Conservation (phyloP, 176 grass and related monocot genomes). For the Musa itinerans region DNA sequence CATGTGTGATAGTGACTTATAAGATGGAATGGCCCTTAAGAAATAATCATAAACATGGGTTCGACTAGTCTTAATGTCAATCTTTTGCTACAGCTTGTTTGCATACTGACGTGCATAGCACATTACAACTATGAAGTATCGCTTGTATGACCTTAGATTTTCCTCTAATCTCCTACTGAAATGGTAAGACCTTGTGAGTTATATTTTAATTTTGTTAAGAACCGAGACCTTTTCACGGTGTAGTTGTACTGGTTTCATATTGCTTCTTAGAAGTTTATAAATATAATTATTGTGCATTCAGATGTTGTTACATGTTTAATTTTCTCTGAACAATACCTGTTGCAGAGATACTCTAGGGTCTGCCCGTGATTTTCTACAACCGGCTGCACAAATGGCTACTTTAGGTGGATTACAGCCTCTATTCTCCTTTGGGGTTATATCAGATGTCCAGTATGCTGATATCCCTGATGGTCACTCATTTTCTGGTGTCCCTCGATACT, state of each 20-base stretch:
- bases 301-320: neutral
- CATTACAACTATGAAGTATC: no score
- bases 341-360: neutral
- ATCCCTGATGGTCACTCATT: constrained; percentile 73
- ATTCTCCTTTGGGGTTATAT: constrained; percentile 77
- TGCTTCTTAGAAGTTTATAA: neutral
- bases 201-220: neutral
- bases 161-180: no score
- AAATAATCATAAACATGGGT: no score
- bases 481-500: constrained; percentile 57
- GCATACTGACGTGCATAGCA: no score
- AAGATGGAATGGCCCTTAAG: no score
- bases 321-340: neutral
- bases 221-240: neutral
- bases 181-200: neutral
- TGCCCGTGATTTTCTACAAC: neutral
- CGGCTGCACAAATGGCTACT: constrained; percentile 7
- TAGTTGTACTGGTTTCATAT: neutral
- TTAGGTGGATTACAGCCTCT: constrained; percentile 31
- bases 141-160: no score
- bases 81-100: no score
- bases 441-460: constrained; percentile 77
- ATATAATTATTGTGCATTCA: neutral
- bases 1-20: no score
- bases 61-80: no score